phyloP scores from a whole-genome alignment of 345 rosid species.

The Dimocarpus longan region DNA sequence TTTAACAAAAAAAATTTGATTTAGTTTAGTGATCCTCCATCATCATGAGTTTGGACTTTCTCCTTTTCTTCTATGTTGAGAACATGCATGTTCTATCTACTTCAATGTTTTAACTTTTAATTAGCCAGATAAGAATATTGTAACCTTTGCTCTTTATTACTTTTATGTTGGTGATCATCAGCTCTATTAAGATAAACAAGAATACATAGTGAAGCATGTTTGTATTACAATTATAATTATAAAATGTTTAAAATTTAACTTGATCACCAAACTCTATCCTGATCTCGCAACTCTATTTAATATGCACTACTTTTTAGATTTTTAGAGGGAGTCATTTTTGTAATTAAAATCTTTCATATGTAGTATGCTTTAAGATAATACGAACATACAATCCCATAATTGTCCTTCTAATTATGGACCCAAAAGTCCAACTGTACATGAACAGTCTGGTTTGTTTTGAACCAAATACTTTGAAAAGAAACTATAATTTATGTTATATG shows the following conservation, averaged over 20 bases:
- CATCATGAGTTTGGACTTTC: not conserved
- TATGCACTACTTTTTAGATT: too few species aligned
- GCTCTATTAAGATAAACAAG: not conserved
- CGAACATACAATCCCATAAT: too few species aligned
- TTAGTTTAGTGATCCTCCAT: constrained; percentile 12
- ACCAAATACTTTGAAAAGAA: not conserved
- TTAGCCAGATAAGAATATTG: too few species aligned
- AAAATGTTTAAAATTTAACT: not conserved
- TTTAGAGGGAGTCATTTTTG: too few species aligned
- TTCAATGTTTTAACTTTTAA: not conserved
- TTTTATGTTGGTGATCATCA: too few species aligned
- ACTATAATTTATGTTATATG: too few species aligned
- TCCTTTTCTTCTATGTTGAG: not conserved
- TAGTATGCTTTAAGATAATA: too few species aligned
- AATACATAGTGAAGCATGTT: not conserved
- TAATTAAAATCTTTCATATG: too few species aligned
- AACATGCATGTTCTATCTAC: not conserved
- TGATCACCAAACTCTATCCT: not conserved
- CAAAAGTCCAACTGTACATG: not conserved
- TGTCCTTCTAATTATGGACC: not conserved
- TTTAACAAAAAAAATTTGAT: not conserved
- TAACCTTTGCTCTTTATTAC: too few species aligned
- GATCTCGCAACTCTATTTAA: not conserved
- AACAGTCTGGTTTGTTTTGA: not conserved
- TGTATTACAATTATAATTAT: too few species aligned